These are phyloP conservation scores for Hygrocybe coccinea DNA, from an alignment of 768 basidiomycete genomes.

Conservation along the genomic window DNA sequence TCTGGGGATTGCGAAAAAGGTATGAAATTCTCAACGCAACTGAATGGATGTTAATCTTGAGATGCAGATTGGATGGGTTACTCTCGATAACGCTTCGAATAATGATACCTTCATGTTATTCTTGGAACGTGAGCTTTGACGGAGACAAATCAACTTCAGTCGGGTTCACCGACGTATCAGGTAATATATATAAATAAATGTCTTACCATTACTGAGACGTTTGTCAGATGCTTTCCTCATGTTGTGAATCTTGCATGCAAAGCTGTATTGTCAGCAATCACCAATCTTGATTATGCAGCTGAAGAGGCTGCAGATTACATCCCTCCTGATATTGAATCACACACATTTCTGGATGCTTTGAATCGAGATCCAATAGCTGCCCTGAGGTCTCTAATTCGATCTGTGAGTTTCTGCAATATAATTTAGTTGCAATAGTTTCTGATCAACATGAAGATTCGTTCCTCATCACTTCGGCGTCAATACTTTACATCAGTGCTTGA, in stretches of 20 bases:
- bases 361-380: conserved; percentile 18
- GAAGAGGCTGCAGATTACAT: conserved; percentile 3
- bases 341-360: too few relatives aligned
- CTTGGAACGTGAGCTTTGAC: conserved; percentile 18
- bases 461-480: conserved; percentile 22
- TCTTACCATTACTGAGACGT: conserved; percentile 1
- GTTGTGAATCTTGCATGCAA: conserved; percentile 32
- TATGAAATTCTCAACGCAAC: conserved; percentile 9
- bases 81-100: conserved; percentile 31
- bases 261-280: conserved; percentile 24
- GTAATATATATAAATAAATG: conserved; percentile 12
- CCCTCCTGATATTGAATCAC: not conserved
- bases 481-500: conserved; percentile 19
- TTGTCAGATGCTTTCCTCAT: conserved; percentile 30
- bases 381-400: conserved; percentile 19
- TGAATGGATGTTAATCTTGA: conserved; percentile 1
- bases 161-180: conserved; percentile 19
- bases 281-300: conserved; percentile 15
- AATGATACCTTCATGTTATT: conserved; percentile 30
- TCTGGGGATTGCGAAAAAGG: conserved; percentile 24
- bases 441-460: conserved; percentile 13
- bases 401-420: conserved; percentile 13
- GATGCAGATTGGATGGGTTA: conserved; percentile 38
- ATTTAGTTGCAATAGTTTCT: conserved; percentile 3
- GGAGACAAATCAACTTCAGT: conserved; percentile 21